Base-by-base conservation (phyloP, 345 rosid species). In the Populus tremula region DNA sequence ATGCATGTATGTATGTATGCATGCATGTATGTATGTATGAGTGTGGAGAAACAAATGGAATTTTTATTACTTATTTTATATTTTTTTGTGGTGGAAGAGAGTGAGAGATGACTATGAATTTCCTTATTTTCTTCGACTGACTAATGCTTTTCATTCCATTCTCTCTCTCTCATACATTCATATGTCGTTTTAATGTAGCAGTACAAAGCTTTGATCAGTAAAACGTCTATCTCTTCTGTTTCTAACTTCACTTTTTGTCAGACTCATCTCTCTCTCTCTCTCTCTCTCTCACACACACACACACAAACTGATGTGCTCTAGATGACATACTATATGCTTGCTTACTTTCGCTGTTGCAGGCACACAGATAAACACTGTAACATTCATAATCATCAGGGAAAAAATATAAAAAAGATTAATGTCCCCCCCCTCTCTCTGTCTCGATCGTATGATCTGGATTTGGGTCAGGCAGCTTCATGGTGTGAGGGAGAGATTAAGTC, bases 211-310 rank as follows among this genome's bases (percentile, higher is more conserved):
- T 78, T 82, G 76, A 73, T 80, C 77, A 74, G 62, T 21, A 38
- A 62, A 71, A 78, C 39, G 79, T 39, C 80, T 75, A 75, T 49
- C 45, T 72, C 78, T 74, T 75, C 77, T 77, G 82, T 75, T 75
- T 65, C 72, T 67, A 33, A 39, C 76, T 76, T 76, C 81, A 81
- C 86, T 80, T 86, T 84, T 78, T 84, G 83, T 81, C 83, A 81
- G 84, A 71, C 67, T 69, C 65, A 2, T 65, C 69, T 6, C 10
- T 9, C 78, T 73, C 69, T 41, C 27, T 72, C 77, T 79, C 61
- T 61, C 78, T 45, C 21, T 33, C 35, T 25, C 25, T 25, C 25
- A 25, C 33, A 31, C 33, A 31, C 33, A 31, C 56, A 59, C 56
- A 17, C 69, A 63, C 38, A 64, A 43, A 75, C 45, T 16, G 25